Evolutionary conservation across 192 early-diverging fungal species (phyloP), one percentile per base, ranked within the genome.

Genomic region (Gigaspora rosea): DNA sequence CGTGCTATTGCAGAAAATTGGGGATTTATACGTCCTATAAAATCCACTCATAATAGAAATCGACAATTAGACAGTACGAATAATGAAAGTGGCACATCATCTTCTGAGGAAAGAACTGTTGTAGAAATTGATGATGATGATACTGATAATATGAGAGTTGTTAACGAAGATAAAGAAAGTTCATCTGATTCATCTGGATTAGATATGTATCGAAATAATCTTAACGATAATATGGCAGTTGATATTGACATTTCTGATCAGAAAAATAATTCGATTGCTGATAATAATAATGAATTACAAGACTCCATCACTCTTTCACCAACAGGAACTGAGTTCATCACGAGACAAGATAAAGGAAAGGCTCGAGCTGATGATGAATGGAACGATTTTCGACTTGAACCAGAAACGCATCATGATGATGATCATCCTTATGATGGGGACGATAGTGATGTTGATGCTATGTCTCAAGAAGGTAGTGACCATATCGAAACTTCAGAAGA

Each of bases 351-450:
- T 52, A 76, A 76, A 62, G 74, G 74, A 13, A 76, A 76, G 51
- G 74, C 41, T 9, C 41, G 49, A 51, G 52, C 73, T 3, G 73
- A 75, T 33, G 54, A 18, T 10, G 54, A 75, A 48, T 75, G 73
- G 73, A 35, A 10, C 22, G 63, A 47, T 49, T 62, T 52, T 65
- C 46, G 49, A 35, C 35, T 32, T 9, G 64, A 66, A 35, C 22
- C 11, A 76, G 59, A 49, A 51, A 16, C 59, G 32, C 61, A 76
- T 46, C 41, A 78, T 49, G 73, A 41, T 3, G 78, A 78, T 73
- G 83, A 69, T 8, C 79, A 78, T 63, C 81, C 82, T 41, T 82
- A 78, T 27, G 83, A 84, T 47, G 78, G 79, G 3, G 81, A 82
- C 12, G 82, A 85, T 48, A 80, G 81, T 18, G 84, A 85, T 76